These are phyloP conservation scores for Yamadazyma paraphyllophila DNA, from an alignment of 805 yeast species.

Conservation along the genomic window DNA sequence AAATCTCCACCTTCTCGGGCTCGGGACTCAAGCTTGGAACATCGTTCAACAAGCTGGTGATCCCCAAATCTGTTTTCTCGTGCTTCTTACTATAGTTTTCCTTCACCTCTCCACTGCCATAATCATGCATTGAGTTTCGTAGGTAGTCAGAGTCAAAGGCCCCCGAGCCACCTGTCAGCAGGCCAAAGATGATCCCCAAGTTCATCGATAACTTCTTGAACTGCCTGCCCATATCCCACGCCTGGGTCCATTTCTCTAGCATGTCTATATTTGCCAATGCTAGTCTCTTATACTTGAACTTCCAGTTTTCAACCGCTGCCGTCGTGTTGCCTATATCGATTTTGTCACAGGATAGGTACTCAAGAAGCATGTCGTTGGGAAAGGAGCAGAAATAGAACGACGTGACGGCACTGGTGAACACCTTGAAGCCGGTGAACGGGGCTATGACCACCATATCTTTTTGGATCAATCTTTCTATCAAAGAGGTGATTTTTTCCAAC, in stretches of 20 bases:
- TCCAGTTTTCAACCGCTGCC: slow-evolving; percentile 2
- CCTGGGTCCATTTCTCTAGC: slow-evolving; percentile 23
- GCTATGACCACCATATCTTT: slow-evolving; percentile 30
- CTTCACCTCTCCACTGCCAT: slow-evolving; percentile 27
- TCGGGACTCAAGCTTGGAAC: neutral
- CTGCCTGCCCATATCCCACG: slow-evolving; percentile 29
- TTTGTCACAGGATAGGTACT: slow-evolving; percentile 9
- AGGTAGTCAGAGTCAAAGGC: slow-evolving; percentile 20
- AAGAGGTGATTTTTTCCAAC: slow-evolving; percentile 21
- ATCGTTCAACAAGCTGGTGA: neutral
- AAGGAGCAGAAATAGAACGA: slow-evolving; percentile 29
- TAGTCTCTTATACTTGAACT: slow-evolving; percentile 17
- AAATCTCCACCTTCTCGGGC: no score
- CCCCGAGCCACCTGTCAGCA: slow-evolving; percentile 11
- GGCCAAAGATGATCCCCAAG: slow-evolving; percentile 22
- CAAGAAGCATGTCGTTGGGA: slow-evolving; percentile 19
- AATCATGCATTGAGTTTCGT: slow-evolving; percentile 28
- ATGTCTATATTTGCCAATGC: slow-evolving; percentile 22
- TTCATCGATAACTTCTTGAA: slow-evolving; percentile 28
- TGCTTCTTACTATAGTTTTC: slow-evolving; percentile 13
- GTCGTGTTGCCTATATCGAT: neutral
- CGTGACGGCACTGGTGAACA: slow-evolving; percentile 35
- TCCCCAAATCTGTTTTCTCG: slow-evolving; percentile 1
- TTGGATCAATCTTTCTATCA: slow-evolving; percentile 20
- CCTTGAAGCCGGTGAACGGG: slow-evolving; percentile 38